These are phyloP conservation scores for Aspergillaceae sp. DNA, from an alignment of 2,329 filamentous ascomycete species.

Conservation along the genomic window DNA sequence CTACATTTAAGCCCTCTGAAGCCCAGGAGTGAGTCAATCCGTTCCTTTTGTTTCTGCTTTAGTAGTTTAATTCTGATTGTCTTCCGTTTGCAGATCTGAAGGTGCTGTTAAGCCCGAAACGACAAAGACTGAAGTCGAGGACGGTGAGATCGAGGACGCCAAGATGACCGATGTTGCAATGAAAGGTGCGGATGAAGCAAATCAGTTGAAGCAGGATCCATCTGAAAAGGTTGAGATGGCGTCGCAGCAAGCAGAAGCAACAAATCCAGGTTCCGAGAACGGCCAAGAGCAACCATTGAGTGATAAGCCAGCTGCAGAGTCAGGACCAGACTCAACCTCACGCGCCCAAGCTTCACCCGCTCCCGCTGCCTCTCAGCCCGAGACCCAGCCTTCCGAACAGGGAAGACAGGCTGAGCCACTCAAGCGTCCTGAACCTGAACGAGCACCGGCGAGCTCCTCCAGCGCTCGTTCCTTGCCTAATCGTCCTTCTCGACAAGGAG, in stretches of 20 bases:
- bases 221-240: conserved; percentile 8
- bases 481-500: conserved; percentile 29
- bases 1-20: conserved; percentile 32
- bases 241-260: conserved; percentile 5
- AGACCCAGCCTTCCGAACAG: conserved; percentile 20
- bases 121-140: conserved; percentile 33
- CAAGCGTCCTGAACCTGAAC: conserved; percentile 33
- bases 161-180: conserved; percentile 30
- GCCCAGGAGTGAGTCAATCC: conserved; percentile 27
- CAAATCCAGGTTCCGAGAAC: conserved; percentile 1
- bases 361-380: conserved; percentile 16
- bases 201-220: conserved; percentile 6
- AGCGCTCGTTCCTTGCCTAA: conserved; percentile 28
- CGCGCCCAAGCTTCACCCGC: conserved; percentile 11
- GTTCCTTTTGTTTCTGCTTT: neutral
- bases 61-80: neutral
- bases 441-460: conserved; percentile 16
- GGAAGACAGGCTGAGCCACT: conserved; percentile 24
- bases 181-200: conserved; percentile 4
- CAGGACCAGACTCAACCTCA: conserved; percentile 7
- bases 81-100: conserved; percentile 17
- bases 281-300: conserved; percentile 5
- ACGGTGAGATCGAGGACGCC: conserved; percentile 40
- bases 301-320: conserved; percentile 8
- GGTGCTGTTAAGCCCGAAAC: conserved; percentile 16